Evolutionary conservation across 2,329 filamentous ascomycete genomes (phyloP).

Genomic region (Cercospora nicotianae): DNA sequence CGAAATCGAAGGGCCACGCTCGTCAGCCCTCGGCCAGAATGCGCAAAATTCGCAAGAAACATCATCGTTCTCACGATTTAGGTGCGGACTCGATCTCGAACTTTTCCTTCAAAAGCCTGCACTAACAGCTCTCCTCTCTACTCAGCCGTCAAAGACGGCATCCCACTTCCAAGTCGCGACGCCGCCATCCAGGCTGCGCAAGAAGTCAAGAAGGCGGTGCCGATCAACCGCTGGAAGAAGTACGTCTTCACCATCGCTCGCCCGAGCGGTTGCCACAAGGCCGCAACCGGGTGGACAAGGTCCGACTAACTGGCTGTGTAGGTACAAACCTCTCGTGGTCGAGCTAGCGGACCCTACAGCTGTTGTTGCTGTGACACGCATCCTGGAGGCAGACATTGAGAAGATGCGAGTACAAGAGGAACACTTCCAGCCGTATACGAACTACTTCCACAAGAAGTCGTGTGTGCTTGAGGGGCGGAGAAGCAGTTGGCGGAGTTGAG

Average conservation of each 20-base stretch:
- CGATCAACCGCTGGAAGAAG: neutral
- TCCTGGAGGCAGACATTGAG: neutral
- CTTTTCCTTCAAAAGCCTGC: neutral
- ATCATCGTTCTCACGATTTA: neutral
- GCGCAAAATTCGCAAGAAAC: neutral
- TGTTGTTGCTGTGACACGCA: neutral
- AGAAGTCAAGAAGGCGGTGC: neutral
- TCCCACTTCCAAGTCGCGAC: neutral
- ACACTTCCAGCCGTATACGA: neutral
- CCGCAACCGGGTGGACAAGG: neutral
- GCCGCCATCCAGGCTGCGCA: neutral
- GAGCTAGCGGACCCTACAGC: neutral
- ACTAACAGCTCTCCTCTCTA: neutral
- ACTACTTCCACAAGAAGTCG: constrained; percentile 2
- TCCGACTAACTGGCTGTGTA: neutral
- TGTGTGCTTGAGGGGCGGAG: constrained; percentile 3
- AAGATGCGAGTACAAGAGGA: neutral
- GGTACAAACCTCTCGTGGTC: neutral
- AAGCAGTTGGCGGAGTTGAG: neutral
- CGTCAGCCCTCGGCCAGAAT: neutral
- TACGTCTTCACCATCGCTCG: neutral
- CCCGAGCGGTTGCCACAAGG: neutral
- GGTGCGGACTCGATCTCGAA: neutral
- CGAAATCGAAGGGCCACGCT: neutral
- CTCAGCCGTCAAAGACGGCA: neutral